Conservation (phyloP, 768 basidiomycete species). For the Mycena vitilis region DNA sequence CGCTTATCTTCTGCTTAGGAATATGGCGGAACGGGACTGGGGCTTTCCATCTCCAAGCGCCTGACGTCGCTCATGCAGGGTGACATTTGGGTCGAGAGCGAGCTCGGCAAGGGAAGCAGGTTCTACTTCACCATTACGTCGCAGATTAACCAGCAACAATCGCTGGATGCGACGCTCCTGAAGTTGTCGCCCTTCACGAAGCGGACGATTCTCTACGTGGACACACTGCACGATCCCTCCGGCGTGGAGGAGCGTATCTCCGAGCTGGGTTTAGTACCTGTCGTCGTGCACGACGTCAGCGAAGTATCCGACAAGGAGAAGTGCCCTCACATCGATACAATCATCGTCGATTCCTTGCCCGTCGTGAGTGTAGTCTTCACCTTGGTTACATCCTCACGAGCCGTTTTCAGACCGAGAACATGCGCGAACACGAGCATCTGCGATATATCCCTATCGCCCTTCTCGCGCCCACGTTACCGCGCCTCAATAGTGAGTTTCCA, state of each 20-base stretch:
- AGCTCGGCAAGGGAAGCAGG: constrained; percentile 90
- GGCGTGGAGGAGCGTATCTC: constrained; percentile 81
- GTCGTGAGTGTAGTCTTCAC: constrained; percentile 65
- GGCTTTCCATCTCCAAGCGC: constrained; percentile 96
- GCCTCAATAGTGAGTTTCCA: constrained; percentile 72
- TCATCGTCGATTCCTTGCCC: constrained; percentile 90
- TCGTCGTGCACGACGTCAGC: constrained; percentile 80
- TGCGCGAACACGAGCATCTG: constrained; percentile 93
- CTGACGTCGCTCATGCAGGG: constrained; percentile 98
- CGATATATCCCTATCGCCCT: constrained; percentile 97
- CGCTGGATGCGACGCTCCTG: constrained; percentile 75
- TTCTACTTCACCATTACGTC: constrained; percentile 98
- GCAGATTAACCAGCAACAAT: constrained; percentile 75
- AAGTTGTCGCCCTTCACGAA: constrained; percentile 91
- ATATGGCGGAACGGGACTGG: constrained; percentile 97
- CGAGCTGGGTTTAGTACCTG: constrained; percentile 83
- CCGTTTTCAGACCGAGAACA: constrained; percentile 77
- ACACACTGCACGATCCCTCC: constrained; percentile 81
- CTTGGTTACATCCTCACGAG: constrained; percentile 14
- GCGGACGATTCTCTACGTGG: constrained; percentile 91
- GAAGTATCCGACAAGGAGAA: constrained; percentile 86
- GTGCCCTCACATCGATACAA: constrained; percentile 92
- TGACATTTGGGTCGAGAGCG: constrained; percentile 98
- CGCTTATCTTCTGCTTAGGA: constrained; percentile 61
- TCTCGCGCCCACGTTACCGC: constrained; percentile 81